phyloP scores from a whole-genome alignment of 768 basidiomycete genomes.

The Agrocybe pediades region DNA sequence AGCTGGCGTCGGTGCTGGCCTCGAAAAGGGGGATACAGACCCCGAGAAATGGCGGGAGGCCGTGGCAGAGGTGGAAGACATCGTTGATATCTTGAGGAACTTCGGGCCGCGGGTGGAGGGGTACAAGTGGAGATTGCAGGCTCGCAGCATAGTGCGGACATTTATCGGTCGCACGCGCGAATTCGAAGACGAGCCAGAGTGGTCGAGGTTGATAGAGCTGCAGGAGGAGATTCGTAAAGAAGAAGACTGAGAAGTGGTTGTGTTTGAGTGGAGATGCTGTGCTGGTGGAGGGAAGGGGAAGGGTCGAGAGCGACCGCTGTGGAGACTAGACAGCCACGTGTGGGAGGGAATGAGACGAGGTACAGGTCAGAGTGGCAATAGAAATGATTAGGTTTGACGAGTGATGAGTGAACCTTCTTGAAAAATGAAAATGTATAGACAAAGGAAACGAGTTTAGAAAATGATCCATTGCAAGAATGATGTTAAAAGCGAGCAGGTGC shows the following conservation, averaged over 20 bases:
- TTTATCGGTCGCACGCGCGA: conserved; percentile 87
- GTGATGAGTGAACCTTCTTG: too few species aligned
- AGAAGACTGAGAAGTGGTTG: conserved; percentile 15
- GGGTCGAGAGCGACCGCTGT: too few species aligned
- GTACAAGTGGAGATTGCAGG: conserved; percentile 83
- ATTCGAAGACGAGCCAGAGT: conserved; percentile 90
- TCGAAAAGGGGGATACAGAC: conserved; percentile 72
- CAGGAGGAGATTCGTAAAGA: conserved; percentile 63
- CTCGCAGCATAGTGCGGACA: conserved; percentile 81
- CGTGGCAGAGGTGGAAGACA: conserved; percentile 76
- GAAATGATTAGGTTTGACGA: background rate
- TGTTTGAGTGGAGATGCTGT: background rate
- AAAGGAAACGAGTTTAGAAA: background rate
- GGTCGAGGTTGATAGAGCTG: conserved; percentile 64
- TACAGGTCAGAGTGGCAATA: too few species aligned
- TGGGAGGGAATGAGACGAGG: too few species aligned
- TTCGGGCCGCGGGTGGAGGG: conserved; percentile 70
- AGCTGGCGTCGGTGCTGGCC: conserved; percentile 56
- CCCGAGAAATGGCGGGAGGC: conserved; percentile 72
- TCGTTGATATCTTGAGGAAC: conserved; percentile 81
- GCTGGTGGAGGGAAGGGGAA: too few species aligned
- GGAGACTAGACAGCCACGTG: too few species aligned
- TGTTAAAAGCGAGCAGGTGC: background rate
- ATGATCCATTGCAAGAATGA: background rate
- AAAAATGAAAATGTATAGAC: too few species aligned